Percentiles rank a stretch among this genome's conserved stretches.
Conservation (phyloP, 352 stramenopile genomes). For the Globisporangium uncinulatum region DNA sequence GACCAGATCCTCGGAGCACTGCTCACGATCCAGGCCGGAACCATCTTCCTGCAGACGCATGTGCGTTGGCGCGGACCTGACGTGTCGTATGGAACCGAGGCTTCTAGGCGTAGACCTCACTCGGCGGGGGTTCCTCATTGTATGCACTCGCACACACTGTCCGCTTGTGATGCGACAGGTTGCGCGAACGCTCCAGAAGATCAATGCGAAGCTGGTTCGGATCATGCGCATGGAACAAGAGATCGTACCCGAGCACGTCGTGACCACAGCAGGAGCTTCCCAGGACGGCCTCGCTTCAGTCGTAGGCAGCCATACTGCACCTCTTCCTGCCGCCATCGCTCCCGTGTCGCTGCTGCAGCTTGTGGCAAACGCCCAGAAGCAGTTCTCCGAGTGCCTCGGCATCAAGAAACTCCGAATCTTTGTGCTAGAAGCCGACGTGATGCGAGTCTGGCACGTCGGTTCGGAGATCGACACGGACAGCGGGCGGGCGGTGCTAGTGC, state of each 20-base stretch:
- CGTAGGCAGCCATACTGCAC: not conserved
- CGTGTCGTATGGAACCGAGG: not conserved
- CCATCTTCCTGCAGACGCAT: slow-evolving; percentile 44
- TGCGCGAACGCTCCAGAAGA: slow-evolving; percentile 40
- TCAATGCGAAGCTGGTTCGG: slow-evolving; percentile 53
- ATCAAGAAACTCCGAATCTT: slow-evolving; percentile 68
- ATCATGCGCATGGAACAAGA: slow-evolving; percentile 40
- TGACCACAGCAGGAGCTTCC: too few relatives aligned
- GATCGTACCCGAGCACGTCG: slow-evolving; percentile 19
- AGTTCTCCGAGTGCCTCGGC: slow-evolving; percentile 50
- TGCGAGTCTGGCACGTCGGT: slow-evolving; percentile 53
- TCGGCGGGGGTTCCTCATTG: not conserved
- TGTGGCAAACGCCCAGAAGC: slow-evolving; percentile 42
- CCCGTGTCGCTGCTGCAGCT: slow-evolving; percentile 39
- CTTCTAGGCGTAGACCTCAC: not conserved
- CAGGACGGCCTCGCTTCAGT: not conserved
- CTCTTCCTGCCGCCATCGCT: not conserved
- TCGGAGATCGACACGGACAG: slow-evolving; percentile 14
- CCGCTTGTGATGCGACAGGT: slow-evolving; percentile 5
- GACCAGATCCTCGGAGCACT: slow-evolving; percentile 65
- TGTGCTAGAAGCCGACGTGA: slow-evolving; percentile 40
- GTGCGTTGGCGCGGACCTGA: slow-evolving; percentile 12
- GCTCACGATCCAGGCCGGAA: slow-evolving; percentile 52
- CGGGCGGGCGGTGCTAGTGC: slow-evolving; percentile 22
- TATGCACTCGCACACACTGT: too few relatives aligned